Base-by-base conservation (phyloP, 2,329 filamentous ascomycete species). In the Trichoderma semiorbis region DNA sequence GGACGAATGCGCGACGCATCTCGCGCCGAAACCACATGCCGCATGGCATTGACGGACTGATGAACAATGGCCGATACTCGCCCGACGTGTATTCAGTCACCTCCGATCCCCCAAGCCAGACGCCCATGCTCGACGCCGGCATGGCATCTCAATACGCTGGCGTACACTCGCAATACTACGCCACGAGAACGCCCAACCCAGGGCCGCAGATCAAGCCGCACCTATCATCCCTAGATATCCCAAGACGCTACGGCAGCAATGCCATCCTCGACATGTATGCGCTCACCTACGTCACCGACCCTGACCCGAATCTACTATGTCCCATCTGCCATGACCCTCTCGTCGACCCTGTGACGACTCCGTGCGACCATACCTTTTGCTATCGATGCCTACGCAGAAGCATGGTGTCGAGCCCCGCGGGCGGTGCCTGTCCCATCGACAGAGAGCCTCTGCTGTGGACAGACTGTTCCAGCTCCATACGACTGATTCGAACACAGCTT, bases 351-450 rank as follows among this genome's bases (percentile, higher is more conserved):
- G 83, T 89, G 62, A 89, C 89, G 55, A 91, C 89, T 1, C 81
- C 82, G 8, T 92, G 90, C 79, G 87, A 90, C 72, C 90, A 92
- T 78, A 89, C 88, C 14, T 92, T 92, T 77, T 92, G 90, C 76
- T 85, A 85, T 66, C 82, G 83, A 5, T 92, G 90, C 76, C 81
- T 91, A 65, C 81, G 81, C 32, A 77, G 81, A 36, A 82, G 81
- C 75, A 82, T 83, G 61, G 77, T 80, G 12, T 81, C 80, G 2
- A 83, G 81, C 57, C 81, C 81, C 7, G 80, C 81, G 1, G 81
- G 81, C 6, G 79, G 79, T 2, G 79, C 83, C 39, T 91, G 89
- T 72, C 89, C 89, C 3, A 85, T 91, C 70, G 89, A 91, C 78
- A 84, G 89, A n/a, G 83, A 83, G 16, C 80, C 81, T 12, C 65